Evolutionary conservation across 164 flowering plant species (phyloP), one percentile per base, ranked within the genome.

Genomic region (Pachysandra terminalis): DNA sequence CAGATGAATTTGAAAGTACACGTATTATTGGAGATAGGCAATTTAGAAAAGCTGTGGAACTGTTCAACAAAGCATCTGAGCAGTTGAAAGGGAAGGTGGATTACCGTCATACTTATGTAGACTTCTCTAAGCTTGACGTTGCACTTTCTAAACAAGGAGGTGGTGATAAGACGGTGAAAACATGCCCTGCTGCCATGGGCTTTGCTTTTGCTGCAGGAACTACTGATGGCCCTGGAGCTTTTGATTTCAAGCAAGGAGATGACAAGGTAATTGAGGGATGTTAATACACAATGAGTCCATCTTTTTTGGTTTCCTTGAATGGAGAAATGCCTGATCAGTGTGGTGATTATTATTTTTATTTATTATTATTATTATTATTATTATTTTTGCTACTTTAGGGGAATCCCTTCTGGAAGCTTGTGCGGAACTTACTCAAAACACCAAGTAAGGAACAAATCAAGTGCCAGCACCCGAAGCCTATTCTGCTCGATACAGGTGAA

Each of bases 191-290:
- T 64, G 91, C 99, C 53, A 88, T 96, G 99, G 99, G 99, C 0
- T 93, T 92, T 79, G 86, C 85, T 68, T 90, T 96, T 84, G 99
- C 99, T 80, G 99, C 99, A 24, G 99, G 99, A 81, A 96, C 99
- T 32, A 96, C 98, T 1, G 98, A 96, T 77, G 99, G 99, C n/a
- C 98, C 98, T n/a, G 99, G 99, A 71, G 98, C 99, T 74, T 96
- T 96, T 83, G 98, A 96, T 76, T 96, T 96, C 75, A 85, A 75
- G 77, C 99, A 96, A 84, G 99, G 99, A 25, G 98, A 96, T 81
- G 85, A 87, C 67, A 62, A 79, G 84, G 99, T 89, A 74, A 80
- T 16, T 9, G 9, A 32, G 37, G 7, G 7, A 32, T 32, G 37
- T 3, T 7, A 32, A 32, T n/a, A 32, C 37, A 32, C 37, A 32